Base-by-base conservation (phyloP, 2,329 filamentous ascomycete species). In the Dactylellina sp. region DNA sequence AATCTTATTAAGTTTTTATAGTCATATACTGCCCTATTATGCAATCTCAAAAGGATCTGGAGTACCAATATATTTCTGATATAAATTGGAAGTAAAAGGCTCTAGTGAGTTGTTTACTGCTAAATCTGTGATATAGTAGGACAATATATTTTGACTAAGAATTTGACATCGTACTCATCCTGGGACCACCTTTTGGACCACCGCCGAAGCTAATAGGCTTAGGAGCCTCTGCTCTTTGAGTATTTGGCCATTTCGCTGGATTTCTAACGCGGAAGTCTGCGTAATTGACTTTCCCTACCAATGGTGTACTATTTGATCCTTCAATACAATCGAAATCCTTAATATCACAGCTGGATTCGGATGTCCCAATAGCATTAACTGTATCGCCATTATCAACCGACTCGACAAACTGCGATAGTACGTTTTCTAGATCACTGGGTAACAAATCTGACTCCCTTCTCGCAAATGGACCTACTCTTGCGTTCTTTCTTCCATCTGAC, bases 331-430 rank as follows among this genome's bases (percentile, higher is more conserved):
- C 59, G 2, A n/a, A 7, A 18, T 71, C 59, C 12, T 57, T 63
- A 44, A 71, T 22, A 49, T 71, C 59, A 35, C 66, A 71, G n/a
- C 66, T 71, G 12, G 24, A 39, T n/a, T 71, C 56, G 5, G 46
- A 35, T 2, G 4, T 3, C 1, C 25, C 40, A 28, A 20, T 12
- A 1, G 12, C 24, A 42, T 52, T 40, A 11, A 18, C 25, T 16
- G 25, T n/a, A n/a, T n/a, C n/a, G n/a, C n/a, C 42, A 28, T 55
- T 47, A 49, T 62, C 39, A 1, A 24, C 37, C 1, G 59, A 49
- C 22, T 59, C 52, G 1, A 52, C 63, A 46, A 50, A 60, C 7
- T 39, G 44, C 22, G 52, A 35, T 12, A 71, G 25, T n/a, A 71
- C 49, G 39, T 71, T 62, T 7, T 63, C 66, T 7, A 71, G n/a